Evolutionary conservation across 495 filamentous ascomycete species (phyloP).

Genomic region (Neurospora sp.): DNA sequence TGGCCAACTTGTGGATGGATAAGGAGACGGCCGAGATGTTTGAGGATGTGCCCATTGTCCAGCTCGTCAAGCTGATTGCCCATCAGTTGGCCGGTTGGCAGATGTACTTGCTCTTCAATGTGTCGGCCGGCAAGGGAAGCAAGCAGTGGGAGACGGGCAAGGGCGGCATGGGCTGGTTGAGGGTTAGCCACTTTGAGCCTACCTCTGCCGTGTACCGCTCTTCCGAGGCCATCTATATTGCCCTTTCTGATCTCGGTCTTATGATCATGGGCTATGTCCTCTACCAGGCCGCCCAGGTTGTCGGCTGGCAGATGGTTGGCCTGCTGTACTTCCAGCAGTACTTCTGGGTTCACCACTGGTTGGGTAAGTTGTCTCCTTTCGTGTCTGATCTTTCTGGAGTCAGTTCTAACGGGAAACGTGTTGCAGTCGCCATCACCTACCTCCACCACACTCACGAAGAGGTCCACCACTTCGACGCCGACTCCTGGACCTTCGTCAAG

Average conservation of each 20-base stretch:
- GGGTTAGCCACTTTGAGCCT: slow-evolving; percentile 92
- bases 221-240: slow-evolving; percentile 75
- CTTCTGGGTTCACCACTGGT: slow-evolving; percentile 97
- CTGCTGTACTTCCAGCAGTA: slow-evolving; percentile 92
- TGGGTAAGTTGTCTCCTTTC: slow-evolving; percentile 44
- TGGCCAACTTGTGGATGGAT: slow-evolving; percentile 42
- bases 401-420: too few relatives aligned
- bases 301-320: slow-evolving; percentile 72
- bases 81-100: slow-evolving; percentile 91
- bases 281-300: slow-evolving; percentile 53
- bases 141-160: slow-evolving; percentile 47
- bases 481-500: slow-evolving; percentile 75
- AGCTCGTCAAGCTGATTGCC: slow-evolving; percentile 54
- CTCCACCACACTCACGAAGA: slow-evolving; percentile 82
- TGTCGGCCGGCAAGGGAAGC: slow-evolving; percentile 85
- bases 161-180: slow-evolving; percentile 55
- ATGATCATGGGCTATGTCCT: slow-evolving; percentile 42
- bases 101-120: slow-evolving; percentile 74
- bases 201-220: slow-evolving; percentile 81
- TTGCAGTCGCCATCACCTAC: slow-evolving; percentile 64
- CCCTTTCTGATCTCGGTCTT: slow-evolving; percentile 74
- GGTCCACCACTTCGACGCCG: slow-evolving; percentile 66
- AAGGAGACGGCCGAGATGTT: slow-evolving; percentile 53
- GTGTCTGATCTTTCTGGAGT: too few relatives aligned
- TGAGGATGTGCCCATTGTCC: slow-evolving; percentile 88